Evolutionary conservation across 129 eudicot genomes (phyloP).

Genomic region (Helianthus tuberosus): DNA sequence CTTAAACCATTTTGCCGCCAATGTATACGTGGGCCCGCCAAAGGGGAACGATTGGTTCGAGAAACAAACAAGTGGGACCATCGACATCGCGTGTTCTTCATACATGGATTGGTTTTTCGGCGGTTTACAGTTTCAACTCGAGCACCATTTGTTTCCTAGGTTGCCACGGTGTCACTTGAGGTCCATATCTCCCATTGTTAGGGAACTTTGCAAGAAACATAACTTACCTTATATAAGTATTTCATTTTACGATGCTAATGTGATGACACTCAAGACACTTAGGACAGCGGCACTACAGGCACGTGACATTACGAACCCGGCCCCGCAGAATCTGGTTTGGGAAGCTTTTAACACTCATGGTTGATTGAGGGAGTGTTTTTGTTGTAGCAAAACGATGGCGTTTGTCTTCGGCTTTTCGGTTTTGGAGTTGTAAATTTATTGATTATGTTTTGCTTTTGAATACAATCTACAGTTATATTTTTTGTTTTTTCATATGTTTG

Average conservation of each 20-base stretch:
- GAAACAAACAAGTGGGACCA: conserved; percentile 87
- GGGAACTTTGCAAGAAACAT: conserved; percentile 85
- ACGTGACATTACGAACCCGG: conserved; percentile 47
- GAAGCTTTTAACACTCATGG: conserved; percentile 98
- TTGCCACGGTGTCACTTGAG: conserved; percentile 87
- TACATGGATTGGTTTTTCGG: conserved; percentile 96
- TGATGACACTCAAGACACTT: conserved; percentile 62
- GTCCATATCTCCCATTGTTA: conserved; percentile 70
- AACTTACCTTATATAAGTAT: conserved; percentile 75
- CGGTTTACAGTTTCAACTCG: conserved; percentile 89
- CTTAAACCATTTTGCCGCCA: conserved; percentile 81
- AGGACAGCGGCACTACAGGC: conserved; percentile 84
- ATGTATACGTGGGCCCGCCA: conserved; percentile 83
- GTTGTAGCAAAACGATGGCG: neutral
- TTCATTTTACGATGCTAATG: conserved; percentile 77
- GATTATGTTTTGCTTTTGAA: too few relatives aligned
- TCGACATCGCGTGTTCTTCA: conserved; percentile 67
- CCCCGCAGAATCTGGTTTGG: conserved; percentile 71
- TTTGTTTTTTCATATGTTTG: too few relatives aligned
- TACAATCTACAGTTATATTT: too few relatives aligned
- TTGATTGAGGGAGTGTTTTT: conserved; percentile 37
- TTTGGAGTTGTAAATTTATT: too few relatives aligned
- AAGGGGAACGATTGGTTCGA: conserved; percentile 88
- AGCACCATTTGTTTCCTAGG: conserved; percentile 94
- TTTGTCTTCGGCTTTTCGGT: too few relatives aligned